Conservation (phyloP, 192 early-diverging fungal species). For the Glomus cerebriforme region DNA sequence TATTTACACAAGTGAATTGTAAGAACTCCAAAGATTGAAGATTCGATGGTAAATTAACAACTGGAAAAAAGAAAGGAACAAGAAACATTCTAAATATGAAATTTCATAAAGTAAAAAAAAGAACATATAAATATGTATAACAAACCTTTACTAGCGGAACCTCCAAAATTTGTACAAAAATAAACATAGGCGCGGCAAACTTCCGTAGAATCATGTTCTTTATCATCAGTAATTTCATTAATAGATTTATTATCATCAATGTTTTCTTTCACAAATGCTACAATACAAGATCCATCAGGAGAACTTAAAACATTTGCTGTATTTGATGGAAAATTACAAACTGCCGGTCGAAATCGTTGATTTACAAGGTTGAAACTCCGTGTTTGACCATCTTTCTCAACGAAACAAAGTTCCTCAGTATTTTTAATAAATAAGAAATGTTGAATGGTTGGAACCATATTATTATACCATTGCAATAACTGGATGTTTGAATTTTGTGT, state of each 20-base stretch:
- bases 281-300: slow-evolving; percentile 29
- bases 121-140: neutral
- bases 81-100: too few species aligned
- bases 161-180: slow-evolving; percentile 10
- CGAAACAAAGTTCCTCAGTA: slow-evolving; percentile 27
- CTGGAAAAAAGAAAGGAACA: neutral
- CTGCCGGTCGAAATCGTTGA: slow-evolving; percentile 8
- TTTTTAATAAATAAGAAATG: slow-evolving; percentile 29
- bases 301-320: neutral
- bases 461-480: slow-evolving; percentile 23
- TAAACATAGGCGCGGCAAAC: neutral
- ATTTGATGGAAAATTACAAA: slow-evolving; percentile 19
- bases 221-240: neutral
- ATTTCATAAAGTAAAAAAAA: neutral
- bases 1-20: neutral
- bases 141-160: neutral
- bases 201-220: neutral
- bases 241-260: neutral
- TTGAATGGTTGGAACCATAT: neutral
- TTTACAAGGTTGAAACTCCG: slow-evolving; percentile 7
- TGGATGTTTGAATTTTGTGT: slow-evolving; percentile 13
- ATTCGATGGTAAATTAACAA: neutral
- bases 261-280: slow-evolving; percentile 26
- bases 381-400: slow-evolving; percentile 18
- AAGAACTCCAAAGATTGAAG: neutral